Conservation (phyloP, 2,329 filamentous ascomycete genomes). For the Exophiala spinifera region DNA sequence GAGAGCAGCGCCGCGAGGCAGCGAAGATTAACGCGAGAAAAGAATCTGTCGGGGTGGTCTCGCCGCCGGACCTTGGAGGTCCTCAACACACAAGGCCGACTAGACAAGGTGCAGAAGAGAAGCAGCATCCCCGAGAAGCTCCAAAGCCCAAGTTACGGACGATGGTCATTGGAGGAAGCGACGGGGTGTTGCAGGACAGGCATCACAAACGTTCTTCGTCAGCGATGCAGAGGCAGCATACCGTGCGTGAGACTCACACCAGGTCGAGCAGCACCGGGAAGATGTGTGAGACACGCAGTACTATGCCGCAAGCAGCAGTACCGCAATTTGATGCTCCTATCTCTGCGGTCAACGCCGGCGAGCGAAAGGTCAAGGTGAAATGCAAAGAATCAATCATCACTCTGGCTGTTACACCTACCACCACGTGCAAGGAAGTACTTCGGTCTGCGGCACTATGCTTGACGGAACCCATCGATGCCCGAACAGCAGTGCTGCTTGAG, state of each 20-base stretch:
- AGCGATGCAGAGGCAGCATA: neutral
- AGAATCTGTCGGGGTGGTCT: neutral
- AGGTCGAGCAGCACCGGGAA: conserved; percentile 5
- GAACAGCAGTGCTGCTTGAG: conserved; percentile 71
- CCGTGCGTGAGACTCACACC: neutral
- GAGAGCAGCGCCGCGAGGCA: conserved; percentile 9
- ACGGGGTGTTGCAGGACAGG: neutral
- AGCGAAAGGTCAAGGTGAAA: conserved; percentile 70
- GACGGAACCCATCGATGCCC: conserved; percentile 61
- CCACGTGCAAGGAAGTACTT: conserved; percentile 71
- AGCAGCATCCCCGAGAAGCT: neutral
- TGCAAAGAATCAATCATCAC: conserved; percentile 67
- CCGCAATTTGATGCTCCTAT: conserved; percentile 65
- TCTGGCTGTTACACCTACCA: conserved; percentile 71
- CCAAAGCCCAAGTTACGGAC: conserved; percentile 13
- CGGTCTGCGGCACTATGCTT: conserved; percentile 63
- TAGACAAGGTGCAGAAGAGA: neutral
- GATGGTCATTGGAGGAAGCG: conserved; percentile 14
- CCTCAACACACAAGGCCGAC: neutral
- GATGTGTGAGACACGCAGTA: conserved; percentile 5
- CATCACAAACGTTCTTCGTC: conserved; percentile 8
- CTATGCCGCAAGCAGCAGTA: neutral
- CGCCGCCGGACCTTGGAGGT: neutral
- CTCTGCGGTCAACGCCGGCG: conserved; percentile 75
- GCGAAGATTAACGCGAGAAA: neutral